Conservation (phyloP, 1,284 basidiomycete species). For the Cystobasidium slooffiae region DNA sequence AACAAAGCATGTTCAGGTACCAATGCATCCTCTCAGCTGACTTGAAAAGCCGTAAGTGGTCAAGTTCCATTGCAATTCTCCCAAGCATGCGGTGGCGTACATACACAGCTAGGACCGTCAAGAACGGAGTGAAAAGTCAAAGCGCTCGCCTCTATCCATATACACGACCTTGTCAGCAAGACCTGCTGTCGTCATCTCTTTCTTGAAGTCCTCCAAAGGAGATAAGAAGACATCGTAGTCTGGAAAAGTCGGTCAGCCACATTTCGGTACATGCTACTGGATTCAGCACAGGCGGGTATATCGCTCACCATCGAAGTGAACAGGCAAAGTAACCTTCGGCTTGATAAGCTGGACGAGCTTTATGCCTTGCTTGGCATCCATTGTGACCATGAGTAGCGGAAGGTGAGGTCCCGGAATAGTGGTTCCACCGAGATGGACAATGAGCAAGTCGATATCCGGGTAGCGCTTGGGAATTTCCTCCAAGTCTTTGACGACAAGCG, state of each 20-base stretch:
- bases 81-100: too few species aligned
- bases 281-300: neutral
- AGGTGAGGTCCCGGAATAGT: conserved; percentile 53
- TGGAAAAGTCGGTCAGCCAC: neutral
- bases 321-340: conserved; percentile 54
- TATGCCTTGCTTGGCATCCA: conserved; percentile 55
- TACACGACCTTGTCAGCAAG: conserved; percentile 47
- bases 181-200: conserved; percentile 47
- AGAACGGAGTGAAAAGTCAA: conserved; percentile 23
- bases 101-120: neutral
- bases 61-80: too few species aligned
- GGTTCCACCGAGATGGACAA: conserved; percentile 55
- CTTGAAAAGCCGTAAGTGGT: too few species aligned
- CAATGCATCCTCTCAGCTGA: too few species aligned
- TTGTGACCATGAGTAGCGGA: conserved; percentile 55
- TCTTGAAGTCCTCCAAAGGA: conserved; percentile 49
- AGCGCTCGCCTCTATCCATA: conserved; percentile 44
- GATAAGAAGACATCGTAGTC: conserved; percentile 52
- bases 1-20: too few species aligned
- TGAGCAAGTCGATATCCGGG: conserved; percentile 53
- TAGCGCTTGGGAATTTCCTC: conserved; percentile 52
- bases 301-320: conserved; percentile 51
- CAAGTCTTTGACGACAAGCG: conserved; percentile 55
- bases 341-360: conserved; percentile 54
- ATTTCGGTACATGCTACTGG: neutral